Evolutionary conservation across 164 flowering plant species (phyloP).

Genomic region (Macadamia tetraphylla): DNA sequence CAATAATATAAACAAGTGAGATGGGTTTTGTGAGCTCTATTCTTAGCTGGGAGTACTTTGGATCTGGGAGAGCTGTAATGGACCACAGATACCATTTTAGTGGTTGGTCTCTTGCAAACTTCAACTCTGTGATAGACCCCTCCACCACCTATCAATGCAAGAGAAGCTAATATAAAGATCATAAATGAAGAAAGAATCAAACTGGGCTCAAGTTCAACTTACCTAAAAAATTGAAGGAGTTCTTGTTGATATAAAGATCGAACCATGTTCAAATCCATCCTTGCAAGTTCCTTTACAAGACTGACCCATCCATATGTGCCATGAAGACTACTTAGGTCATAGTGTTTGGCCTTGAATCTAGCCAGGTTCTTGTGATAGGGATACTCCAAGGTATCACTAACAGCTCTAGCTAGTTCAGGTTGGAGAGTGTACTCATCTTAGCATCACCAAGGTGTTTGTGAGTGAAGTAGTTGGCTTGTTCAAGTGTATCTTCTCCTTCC

Average conservation of each 20-base stretch:
- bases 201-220: not conserved
- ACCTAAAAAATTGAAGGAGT: not conserved
- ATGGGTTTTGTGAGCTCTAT: conserved; percentile 20
- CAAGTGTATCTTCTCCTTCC: conserved; percentile 15
- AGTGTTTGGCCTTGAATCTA: conserved; percentile 18
- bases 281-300: conserved; percentile 12
- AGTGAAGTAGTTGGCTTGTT: conserved; percentile 12
- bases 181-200: not conserved
- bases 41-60: conserved; percentile 13
- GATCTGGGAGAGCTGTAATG: conserved; percentile 14
- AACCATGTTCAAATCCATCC: conserved; percentile 21
- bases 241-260: conserved; percentile 21
- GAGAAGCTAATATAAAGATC: not conserved
- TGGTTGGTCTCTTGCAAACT: conserved; percentile 19
- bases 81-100: conserved; percentile 22
- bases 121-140: conserved; percentile 4
- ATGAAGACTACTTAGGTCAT: conserved; percentile 2
- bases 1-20: conserved; percentile 12
- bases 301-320: not conserved
- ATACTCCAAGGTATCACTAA: conserved; percentile 6
- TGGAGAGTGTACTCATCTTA: not conserved
- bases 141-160: conserved; percentile 18
- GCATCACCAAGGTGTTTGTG: not conserved
- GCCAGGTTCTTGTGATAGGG: conserved; percentile 18
- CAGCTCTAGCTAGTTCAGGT: not conserved